These are phyloP conservation scores for Phytophthora multivora DNA, from an alignment of 352 stramenopile species.

Conservation along the genomic window DNA sequence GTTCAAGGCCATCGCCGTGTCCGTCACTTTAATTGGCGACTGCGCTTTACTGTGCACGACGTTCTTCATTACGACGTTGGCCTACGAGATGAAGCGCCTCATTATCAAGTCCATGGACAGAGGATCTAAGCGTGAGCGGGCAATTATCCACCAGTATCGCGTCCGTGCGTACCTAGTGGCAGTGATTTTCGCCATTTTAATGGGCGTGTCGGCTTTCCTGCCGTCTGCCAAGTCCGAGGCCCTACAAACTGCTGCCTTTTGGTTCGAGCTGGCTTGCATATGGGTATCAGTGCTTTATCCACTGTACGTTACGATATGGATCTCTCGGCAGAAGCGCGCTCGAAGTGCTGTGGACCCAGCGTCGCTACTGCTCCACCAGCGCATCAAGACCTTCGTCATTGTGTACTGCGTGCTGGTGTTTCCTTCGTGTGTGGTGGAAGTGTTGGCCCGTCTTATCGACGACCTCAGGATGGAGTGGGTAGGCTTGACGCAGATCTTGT, in stretches of 20 bases:
- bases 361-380: conserved; percentile 56
- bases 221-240: conserved; percentile 36
- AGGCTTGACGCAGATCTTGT: conserved; percentile 55
- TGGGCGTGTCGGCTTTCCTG: conserved; percentile 41
- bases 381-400: conserved; percentile 70
- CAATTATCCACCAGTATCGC: conserved; percentile 60
- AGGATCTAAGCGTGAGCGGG: conserved; percentile 49
- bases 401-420: conserved; percentile 76
- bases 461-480: conserved; percentile 47
- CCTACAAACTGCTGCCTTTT: conserved; percentile 45
- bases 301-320: conserved; percentile 48
- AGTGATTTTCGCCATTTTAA: conserved; percentile 42
- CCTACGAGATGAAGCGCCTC: conserved; percentile 71
- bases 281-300: conserved; percentile 68
- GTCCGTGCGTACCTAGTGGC: conserved; percentile 42
- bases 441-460: conserved; percentile 33
- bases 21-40: conserved; percentile 61
- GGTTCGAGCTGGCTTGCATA: conserved; percentile 49
- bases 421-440: conserved; percentile 58
- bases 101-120: conserved; percentile 75
- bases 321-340: conserved; percentile 54
- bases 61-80: conserved; percentile 68
- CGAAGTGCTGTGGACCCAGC: conserved; percentile 48
- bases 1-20: conserved; percentile 42
- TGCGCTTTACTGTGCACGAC: conserved; percentile 60